Evolutionary conservation across 495 filamentous ascomycete species (phyloP).

Genomic region (Penicillium robsamsonii): DNA sequence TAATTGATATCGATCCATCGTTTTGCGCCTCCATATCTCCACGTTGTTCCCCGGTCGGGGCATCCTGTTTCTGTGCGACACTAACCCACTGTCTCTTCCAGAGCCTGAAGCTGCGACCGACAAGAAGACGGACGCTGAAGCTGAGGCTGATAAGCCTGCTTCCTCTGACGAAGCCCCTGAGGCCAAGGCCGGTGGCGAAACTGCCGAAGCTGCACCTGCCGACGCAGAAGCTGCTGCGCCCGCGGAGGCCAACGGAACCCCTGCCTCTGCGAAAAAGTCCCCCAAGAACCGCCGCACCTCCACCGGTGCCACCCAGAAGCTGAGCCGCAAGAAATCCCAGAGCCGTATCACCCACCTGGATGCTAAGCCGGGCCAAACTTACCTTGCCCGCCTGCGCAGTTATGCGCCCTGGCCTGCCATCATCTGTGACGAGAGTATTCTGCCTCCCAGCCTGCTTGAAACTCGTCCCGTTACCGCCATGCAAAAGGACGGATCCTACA

Average conservation of each 20-base stretch:
- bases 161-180: slow-evolving; percentile 31
- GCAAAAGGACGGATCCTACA: slow-evolving; percentile 75
- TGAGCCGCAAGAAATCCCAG: slow-evolving; percentile 80
- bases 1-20: slow-evolving; percentile 2
- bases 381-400: slow-evolving; percentile 82
- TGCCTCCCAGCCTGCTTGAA: slow-evolving; percentile 67
- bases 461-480: slow-evolving; percentile 77
- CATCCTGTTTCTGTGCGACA: slow-evolving; percentile 23
- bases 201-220: slow-evolving; percentile 27
- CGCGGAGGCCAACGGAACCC: slow-evolving; percentile 45
- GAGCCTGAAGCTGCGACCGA: slow-evolving; percentile 28
- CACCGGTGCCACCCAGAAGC: slow-evolving; percentile 63
- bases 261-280: slow-evolving; percentile 46
- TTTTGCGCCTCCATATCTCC: not conserved
- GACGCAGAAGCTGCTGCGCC: slow-evolving; percentile 28
- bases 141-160: slow-evolving; percentile 26
- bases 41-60: slow-evolving; percentile 3
- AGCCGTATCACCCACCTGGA: slow-evolving; percentile 67
- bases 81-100: slow-evolving; percentile 27
- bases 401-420: slow-evolving; percentile 89
- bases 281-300: slow-evolving; percentile 65
- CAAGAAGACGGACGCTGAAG: slow-evolving; percentile 34
- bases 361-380: slow-evolving; percentile 82
- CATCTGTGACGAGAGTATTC: slow-evolving; percentile 88
- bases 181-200: slow-evolving; percentile 32